These are phyloP conservation scores for Thraustotheca clavata DNA, from an alignment of 352 stramenopile species.

Conservation along the genomic window DNA sequence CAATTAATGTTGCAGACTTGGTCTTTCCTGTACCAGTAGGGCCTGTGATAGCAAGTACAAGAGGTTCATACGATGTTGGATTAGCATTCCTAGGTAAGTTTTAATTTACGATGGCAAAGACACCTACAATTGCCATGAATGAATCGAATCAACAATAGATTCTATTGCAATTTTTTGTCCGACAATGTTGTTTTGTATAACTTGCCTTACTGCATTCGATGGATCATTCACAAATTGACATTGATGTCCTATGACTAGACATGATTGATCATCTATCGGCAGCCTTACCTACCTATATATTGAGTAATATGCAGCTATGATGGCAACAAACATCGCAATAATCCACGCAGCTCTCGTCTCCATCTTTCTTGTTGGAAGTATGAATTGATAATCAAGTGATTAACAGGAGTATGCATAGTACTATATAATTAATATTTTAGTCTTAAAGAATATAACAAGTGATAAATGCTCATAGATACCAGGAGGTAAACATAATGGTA, in stretches of 20 bases:
- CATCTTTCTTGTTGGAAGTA: too few relatives aligned
- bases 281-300: too few relatives aligned
- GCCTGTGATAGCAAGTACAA: slow-evolving; percentile 84
- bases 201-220: slow-evolving; percentile 38
- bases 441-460: too few relatives aligned
- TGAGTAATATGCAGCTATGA: too few relatives aligned
- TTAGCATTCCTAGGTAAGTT: slow-evolving; percentile 16
- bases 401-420: too few relatives aligned
- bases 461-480: too few relatives aligned
- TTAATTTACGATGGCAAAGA: slow-evolving; percentile 27
- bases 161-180: slow-evolving; percentile 58
- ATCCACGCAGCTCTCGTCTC: too few relatives aligned
- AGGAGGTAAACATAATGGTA: too few relatives aligned
- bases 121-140: slow-evolving; percentile 75
- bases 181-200: slow-evolving; percentile 48
- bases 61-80: slow-evolving; percentile 30
- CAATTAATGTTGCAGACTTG: slow-evolving; percentile 78
- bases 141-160: slow-evolving; percentile 52
- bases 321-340: too few relatives aligned
- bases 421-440: too few relatives aligned
- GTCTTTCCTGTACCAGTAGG: slow-evolving; percentile 88
- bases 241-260: slow-evolving; percentile 54
- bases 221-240: slow-evolving; percentile 65
- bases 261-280: too few relatives aligned
- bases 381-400: too few relatives aligned